Evolutionary conservation across 352 stramenopile genomes (phyloP).

Genomic region (Globisporangium abappressorium): DNA sequence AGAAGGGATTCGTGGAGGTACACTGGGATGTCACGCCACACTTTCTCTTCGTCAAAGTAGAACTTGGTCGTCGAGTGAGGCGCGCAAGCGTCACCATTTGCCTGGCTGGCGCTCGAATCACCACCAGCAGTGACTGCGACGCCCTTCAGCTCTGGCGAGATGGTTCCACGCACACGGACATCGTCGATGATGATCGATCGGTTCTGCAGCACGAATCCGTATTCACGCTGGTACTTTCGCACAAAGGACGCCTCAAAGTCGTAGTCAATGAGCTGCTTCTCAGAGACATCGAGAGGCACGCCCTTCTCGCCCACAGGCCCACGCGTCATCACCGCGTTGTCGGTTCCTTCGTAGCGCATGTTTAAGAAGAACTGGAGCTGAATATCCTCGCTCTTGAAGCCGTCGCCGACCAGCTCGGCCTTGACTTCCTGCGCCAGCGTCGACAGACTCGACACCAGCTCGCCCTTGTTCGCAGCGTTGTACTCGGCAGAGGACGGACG

Average conservation of each 20-base stretch:
- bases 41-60: constrained; percentile 80
- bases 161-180: constrained; percentile 95
- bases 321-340: constrained; percentile 97
- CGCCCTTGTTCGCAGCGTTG: constrained; percentile 41
- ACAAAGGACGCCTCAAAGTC: constrained; percentile 89
- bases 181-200: constrained; percentile 96
- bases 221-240: constrained; percentile 95
- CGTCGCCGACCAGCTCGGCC: constrained; percentile 70
- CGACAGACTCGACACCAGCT: constrained; percentile 43
- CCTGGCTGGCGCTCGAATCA: neutral
- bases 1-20: constrained; percentile 92
- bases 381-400: constrained; percentile 89
- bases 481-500: constrained; percentile 83
- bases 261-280: constrained; percentile 52
- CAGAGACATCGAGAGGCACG: constrained; percentile 23
- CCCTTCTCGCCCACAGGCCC: constrained; percentile 51
- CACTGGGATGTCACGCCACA: constrained; percentile 85
- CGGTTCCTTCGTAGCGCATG: constrained; percentile 97
- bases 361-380: constrained; percentile 96
- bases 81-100: constrained; percentile 17
- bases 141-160: constrained; percentile 71
- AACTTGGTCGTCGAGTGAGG: constrained; percentile 69
- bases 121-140: constrained; percentile 5
- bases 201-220: constrained; percentile 96
- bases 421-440: constrained; percentile 58